Base-by-base conservation (phyloP, 345 rosid genomes). In the Gossypium bickii region DNA sequence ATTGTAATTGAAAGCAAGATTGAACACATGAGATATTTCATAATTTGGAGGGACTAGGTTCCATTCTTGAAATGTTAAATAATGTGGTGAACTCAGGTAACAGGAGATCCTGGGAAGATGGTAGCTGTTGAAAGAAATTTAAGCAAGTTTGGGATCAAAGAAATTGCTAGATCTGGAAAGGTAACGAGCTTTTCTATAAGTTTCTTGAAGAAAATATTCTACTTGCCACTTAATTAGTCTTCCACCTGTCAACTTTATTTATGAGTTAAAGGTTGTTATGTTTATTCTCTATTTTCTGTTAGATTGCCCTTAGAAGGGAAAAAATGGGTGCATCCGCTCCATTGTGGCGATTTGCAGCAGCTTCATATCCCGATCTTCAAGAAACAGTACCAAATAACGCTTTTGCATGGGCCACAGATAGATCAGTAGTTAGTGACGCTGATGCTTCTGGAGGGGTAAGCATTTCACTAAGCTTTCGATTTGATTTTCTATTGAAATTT, bases 41-140 rank as follows among this genome's bases (percentile, higher is more conserved):
- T 34, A 34, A 34, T 7, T 34, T 9, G 29, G 9, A 7, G 65
- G 65, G 16, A 12, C 29, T 8, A 8, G 20, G 41, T 56, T 56
- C 1, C 27, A 51, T 68, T 68, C 44, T 49, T 49, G 15, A 29
- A 49, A 25, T 68, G 12, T 68, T 68, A 68, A 24, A 9, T 27
- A 29, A 34, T 29, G 45, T 52, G 60, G 16, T 58, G 6, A 57
- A 75, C 55, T 71, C 70, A 94, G 98, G 93, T 92, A 75, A 94
- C 98, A 71, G 98, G 98, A 80, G 98, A 92, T 83, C 98, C 97
- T 27, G 98, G 98, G 69, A 94, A 94, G 82, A 90, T 94, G 86
- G 89, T 78, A 73, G 98, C 95, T 75, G 93, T 92, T 16, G 89
- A 86, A 84, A 86, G 95, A 83, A 94, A 88, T 82, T 76, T 94